A percentile compares a stretch with the other conserved stretches of the same genome.
Evolutionary conservation across 2,329 filamentous ascomycete genomes (phyloP).

Genomic region (Apiospora hydei): DNA sequence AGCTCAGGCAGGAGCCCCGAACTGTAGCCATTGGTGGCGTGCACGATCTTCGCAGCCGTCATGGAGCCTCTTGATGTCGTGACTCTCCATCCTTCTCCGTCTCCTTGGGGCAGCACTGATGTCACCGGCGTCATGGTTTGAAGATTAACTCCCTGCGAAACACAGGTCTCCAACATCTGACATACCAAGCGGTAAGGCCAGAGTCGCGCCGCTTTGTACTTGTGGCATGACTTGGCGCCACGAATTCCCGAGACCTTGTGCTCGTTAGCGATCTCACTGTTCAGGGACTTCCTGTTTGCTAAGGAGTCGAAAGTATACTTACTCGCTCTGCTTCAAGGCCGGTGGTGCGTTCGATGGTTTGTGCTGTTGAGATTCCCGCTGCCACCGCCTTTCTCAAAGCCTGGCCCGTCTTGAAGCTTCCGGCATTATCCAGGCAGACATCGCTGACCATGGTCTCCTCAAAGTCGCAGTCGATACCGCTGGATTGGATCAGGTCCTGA

Average conservation of each 20-base stretch:
- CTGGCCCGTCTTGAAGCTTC: conserved; percentile 5
- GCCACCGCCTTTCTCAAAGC: conserved; percentile 15
- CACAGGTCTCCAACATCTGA: conserved; percentile 16
- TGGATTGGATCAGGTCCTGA: conserved; percentile 12
- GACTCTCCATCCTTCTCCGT: conserved; percentile 2
- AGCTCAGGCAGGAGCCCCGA: conserved; percentile 26
- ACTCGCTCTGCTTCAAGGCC: conserved; percentile 19
- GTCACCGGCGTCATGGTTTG: conserved; percentile 27
- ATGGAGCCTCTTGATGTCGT: conserved; percentile 21
- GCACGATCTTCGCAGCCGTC: conserved; percentile 22
- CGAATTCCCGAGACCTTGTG: conserved; percentile 26
- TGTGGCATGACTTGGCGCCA: conserved; percentile 24
- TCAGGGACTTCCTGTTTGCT: background rate
- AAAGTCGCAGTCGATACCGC: conserved; percentile 26
- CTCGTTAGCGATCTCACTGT: background rate
- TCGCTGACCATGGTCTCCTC: conserved; percentile 26
- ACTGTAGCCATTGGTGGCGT: conserved; percentile 28
- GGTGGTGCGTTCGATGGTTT: conserved; percentile 11
- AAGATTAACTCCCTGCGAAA: conserved; percentile 25
- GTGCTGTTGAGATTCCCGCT: conserved; percentile 13
- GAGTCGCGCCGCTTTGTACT: conserved; percentile 23
- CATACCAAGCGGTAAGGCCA: conserved; percentile 27
- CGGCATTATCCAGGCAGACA: conserved; percentile 25
- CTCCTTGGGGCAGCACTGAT: background rate
- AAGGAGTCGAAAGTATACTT: background rate